A percentile compares a stretch with the other conserved stretches of the same genome.
These are phyloP conservation scores for Ustilago sp. DNA, from an alignment of 1,284 basidiomycete species.

Conservation along the genomic window DNA sequence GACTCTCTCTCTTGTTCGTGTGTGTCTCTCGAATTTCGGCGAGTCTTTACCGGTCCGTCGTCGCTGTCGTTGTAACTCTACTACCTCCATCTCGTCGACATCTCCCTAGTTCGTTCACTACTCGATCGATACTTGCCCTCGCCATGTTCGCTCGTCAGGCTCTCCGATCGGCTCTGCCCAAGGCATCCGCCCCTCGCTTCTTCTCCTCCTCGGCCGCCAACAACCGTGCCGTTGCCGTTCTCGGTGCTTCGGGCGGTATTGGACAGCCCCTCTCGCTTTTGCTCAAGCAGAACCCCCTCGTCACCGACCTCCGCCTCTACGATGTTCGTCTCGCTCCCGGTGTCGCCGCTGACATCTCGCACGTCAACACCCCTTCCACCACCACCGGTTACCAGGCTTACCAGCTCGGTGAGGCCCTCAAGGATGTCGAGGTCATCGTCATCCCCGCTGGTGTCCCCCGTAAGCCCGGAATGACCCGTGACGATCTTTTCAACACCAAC, in stretches of 20 bases:
- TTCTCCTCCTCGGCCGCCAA: constrained; percentile 83
- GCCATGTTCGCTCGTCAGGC: constrained; percentile 64
- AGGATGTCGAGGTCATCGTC: constrained; percentile 88
- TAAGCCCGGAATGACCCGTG: constrained; percentile 83
- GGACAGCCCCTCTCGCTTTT: constrained; percentile 86
- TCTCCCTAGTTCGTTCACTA: background rate
- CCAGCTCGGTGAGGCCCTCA: constrained; percentile 85
- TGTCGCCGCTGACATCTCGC: constrained; percentile 73
- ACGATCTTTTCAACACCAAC: constrained; percentile 99
- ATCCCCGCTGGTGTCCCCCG: constrained; percentile 86
- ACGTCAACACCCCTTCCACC: constrained; percentile 89
- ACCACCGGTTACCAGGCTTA: constrained; percentile 79
- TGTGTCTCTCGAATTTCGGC: constrained; percentile 7
- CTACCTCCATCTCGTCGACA: constrained; percentile 26
- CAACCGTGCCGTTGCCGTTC: constrained; percentile 85
- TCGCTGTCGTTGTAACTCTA: constrained; percentile 2
- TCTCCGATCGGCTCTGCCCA: constrained; percentile 47
- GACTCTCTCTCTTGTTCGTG: constrained; percentile 5
- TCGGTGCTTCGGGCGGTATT: constrained; percentile 86
- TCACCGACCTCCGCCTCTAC: constrained; percentile 75
- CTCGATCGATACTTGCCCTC: constrained; percentile 10
- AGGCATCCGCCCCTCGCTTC: constrained; percentile 71
- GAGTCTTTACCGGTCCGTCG: constrained; percentile 16
- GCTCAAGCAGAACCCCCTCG: constrained; percentile 85
- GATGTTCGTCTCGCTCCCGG: constrained; percentile 68